Base-by-base conservation (phyloP, 2,329 filamentous ascomycete species). In the Claviceps capensis region DNA sequence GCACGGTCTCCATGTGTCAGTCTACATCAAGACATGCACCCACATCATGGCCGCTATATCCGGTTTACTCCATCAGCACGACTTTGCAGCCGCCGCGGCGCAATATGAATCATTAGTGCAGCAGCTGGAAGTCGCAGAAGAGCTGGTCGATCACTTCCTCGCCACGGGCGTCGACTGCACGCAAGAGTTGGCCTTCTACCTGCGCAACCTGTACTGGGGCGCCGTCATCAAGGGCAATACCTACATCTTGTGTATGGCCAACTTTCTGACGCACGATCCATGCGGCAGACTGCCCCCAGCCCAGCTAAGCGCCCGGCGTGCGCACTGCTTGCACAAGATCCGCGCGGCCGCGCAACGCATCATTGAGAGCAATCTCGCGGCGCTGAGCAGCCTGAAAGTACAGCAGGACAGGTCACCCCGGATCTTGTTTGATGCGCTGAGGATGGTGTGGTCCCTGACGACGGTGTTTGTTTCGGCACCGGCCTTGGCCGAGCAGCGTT, bases 361-460 rank as follows among this genome's bases (percentile, higher is more conserved):
- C 8, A 34, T 69, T 17, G 56, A 62, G 13, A 53, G 53, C 23
- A 55, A 65, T 5, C 61, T 62, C 1, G 40, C 19, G 11, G 53
- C 60, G 6, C 54, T 69, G 9, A 61, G 60, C 13, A 59, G 60
- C 2, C 56, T 60, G 19, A 51, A 56, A 9, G 54, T 55, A 2
- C 55, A 58, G 38, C 56, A 57, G 9, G 61, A 64, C 47, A 58
- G 58, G 38, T 59, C 65, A 9, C 68, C 67, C 22, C 60, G 57
- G 42, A 59, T 61, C 11, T 55, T 69, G 41, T 69, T 69, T 50
- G 65, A 69, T 30, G 67, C 66, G 1, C 52, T 71, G 41, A 65
- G 63, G 58, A 53, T 70, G 30, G 59, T 70, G 16, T 71, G 67
- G 65, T 69, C 69, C 8, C 60, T 70, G 19, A 64, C 62, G 6